phyloP scores from a whole-genome alignment of 805 yeast genomes.

The Wickerhamomyces rabaulensis region DNA sequence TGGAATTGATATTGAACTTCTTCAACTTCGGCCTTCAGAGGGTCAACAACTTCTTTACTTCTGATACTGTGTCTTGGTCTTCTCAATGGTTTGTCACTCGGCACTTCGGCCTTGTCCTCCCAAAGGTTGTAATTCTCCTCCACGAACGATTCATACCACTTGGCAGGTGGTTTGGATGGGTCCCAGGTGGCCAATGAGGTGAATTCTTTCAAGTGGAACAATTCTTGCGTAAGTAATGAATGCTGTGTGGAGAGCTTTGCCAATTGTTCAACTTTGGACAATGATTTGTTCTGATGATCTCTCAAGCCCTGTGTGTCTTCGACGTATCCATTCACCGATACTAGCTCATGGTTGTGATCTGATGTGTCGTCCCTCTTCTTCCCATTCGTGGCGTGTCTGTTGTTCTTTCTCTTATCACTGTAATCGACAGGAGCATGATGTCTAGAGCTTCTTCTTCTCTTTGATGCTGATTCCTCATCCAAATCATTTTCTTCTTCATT shows the following conservation, averaged over 20 bases:
- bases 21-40: conserved; percentile 14
- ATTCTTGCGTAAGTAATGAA: conserved; percentile 49
- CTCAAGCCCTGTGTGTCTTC: conserved; percentile 4
- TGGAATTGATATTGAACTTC: conserved; percentile 8
- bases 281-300: not conserved
- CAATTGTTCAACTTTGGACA: conserved; percentile 27
- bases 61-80: conserved; percentile 21
- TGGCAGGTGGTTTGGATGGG: conserved; percentile 35
- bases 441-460: conserved; percentile 10
- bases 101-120: conserved; percentile 17
- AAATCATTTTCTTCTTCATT: not conserved
- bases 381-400: not conserved
- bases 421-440: conserved; percentile 7
- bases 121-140: conserved; percentile 17
- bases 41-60: conserved; percentile 9
- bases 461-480: not conserved
- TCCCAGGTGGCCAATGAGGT: conserved; percentile 59
- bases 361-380: not conserved
- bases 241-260: conserved; percentile 41
- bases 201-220: conserved; percentile 58
- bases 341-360: conserved; percentile 2
- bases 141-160: conserved; percentile 23
- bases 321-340: not conserved
- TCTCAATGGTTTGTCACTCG: conserved; percentile 8
- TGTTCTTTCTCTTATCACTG: conserved; percentile 2